Percentiles rank a stretch among this genome's conserved stretches.
phyloP scores from a whole-genome alignment of 306 rosid species.

The Delonix regia region DNA sequence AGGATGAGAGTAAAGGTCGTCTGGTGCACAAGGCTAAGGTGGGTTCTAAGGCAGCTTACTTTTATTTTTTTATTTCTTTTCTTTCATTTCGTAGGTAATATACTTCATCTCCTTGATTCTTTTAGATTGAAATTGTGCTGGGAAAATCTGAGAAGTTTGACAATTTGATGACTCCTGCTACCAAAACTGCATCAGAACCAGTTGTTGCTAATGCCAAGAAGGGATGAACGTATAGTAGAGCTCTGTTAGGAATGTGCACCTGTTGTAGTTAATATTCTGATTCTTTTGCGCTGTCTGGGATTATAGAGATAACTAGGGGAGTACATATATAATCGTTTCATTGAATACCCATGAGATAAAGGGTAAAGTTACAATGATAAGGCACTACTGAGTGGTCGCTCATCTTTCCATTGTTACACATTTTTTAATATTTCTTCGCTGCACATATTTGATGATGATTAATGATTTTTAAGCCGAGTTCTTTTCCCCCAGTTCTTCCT shows the following conservation, averaged over 20 bases:
- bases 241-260: constrained; percentile 38
- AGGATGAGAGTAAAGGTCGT: constrained; percentile 89
- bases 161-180: constrained; percentile 55
- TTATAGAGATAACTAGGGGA: constrained; percentile 47
- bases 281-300: constrained; percentile 42
- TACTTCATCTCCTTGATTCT: not conserved
- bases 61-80: not conserved
- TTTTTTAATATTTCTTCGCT: constrained; percentile 46
- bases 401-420: constrained; percentile 36
- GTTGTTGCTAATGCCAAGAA: constrained; percentile 49
- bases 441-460: constrained; percentile 33
- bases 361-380: constrained; percentile 36
- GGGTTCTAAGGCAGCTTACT: not conserved
- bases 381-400: constrained; percentile 40
- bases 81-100: not conserved
- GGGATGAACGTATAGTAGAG: constrained; percentile 39
- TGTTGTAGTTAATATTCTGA: constrained; percentile 60
- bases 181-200: constrained; percentile 47
- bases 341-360: constrained; percentile 29
- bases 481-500: not conserved
- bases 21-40: constrained; percentile 95
- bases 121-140: constrained; percentile 90
- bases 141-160: constrained; percentile 93
- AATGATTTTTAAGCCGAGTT: constrained; percentile 30
- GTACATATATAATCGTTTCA: constrained; percentile 36